phyloP scores from a whole-genome alignment of 2,329 filamentous ascomycete species.

The Penicillium corylophilum region DNA sequence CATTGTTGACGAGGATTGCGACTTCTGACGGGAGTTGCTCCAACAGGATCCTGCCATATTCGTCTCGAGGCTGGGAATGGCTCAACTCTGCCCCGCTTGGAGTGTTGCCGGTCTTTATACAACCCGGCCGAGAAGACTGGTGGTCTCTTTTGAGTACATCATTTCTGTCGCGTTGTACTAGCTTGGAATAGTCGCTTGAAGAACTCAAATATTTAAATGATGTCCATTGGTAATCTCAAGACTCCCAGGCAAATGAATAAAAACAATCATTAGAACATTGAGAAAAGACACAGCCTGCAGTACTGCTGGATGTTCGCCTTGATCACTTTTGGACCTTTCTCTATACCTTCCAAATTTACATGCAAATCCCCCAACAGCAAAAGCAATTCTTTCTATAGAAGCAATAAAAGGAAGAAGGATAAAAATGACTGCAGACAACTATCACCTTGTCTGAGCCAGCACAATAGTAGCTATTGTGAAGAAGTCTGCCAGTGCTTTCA shows the following conservation, averaged over 20 bases:
- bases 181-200: neutral
- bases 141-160: too few species aligned
- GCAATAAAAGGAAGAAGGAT: constrained; percentile 9
- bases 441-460: constrained; percentile 4
- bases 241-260: constrained; percentile 14
- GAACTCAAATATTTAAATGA: constrained; percentile 2
- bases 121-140: too few species aligned
- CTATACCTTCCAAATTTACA: constrained; percentile 27
- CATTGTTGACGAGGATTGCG: constrained; percentile 58
- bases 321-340: constrained; percentile 9
- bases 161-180: too few species aligned
- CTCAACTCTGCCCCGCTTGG: too few species aligned
- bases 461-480: constrained; percentile 9
- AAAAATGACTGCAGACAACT: neutral
- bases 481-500: neutral
- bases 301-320: constrained; percentile 13
- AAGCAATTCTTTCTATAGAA: constrained; percentile 20
- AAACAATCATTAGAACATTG: constrained; percentile 19
- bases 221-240: constrained; percentile 19
- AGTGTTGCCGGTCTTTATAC: too few species aligned
- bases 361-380: constrained; percentile 18
- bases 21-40: neutral
- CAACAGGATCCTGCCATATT: neutral
- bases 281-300: constrained; percentile 10
- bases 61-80: neutral